Conservation (phyloP, 116 monocot species). For the Thalassia testudinum region DNA sequence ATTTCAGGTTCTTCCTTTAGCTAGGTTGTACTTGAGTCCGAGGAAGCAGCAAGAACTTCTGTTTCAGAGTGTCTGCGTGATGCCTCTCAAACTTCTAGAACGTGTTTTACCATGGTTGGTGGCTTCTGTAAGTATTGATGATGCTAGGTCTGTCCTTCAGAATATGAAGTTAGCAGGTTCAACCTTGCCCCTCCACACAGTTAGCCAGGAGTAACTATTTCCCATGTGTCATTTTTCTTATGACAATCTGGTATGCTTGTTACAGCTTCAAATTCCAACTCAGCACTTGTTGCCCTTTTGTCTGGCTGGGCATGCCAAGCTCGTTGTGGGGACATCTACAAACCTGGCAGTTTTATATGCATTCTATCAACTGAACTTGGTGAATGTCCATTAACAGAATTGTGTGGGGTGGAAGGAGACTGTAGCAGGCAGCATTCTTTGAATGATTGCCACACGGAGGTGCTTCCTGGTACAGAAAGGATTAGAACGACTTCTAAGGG, state of each 20-base stretch:
- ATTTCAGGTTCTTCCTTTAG: slow-evolving; percentile 88
- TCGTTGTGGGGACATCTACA: slow-evolving; percentile 30
- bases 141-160: slow-evolving; percentile 64
- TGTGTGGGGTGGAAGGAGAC: slow-evolving; percentile 11
- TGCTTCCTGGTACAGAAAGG: no score
- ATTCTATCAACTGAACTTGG: slow-evolving; percentile 22
- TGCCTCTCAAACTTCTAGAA: slow-evolving; percentile 89
- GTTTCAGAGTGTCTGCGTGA: slow-evolving; percentile 73
- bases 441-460: no score
- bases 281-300: slow-evolving; percentile 77
- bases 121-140: slow-evolving; percentile 54
- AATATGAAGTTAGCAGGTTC: slow-evolving; percentile 86
- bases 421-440: no score
- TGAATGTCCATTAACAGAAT: slow-evolving; percentile 17
- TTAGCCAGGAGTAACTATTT: not conserved
- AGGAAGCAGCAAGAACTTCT: slow-evolving; percentile 66
- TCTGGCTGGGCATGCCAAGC: slow-evolving; percentile 97
- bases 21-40: slow-evolving; percentile 64
- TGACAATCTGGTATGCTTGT: not conserved
- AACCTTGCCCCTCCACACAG: not conserved
- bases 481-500: not conserved
- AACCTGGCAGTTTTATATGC: slow-evolving; percentile 34
- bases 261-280: slow-evolving; percentile 65
- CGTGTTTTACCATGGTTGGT: slow-evolving; percentile 94
- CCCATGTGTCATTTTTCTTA: not conserved